These are phyloP conservation scores for Wickerhamomyces strasburgensis DNA, from an alignment of 805 yeast species.

Conservation along the genomic window DNA sequence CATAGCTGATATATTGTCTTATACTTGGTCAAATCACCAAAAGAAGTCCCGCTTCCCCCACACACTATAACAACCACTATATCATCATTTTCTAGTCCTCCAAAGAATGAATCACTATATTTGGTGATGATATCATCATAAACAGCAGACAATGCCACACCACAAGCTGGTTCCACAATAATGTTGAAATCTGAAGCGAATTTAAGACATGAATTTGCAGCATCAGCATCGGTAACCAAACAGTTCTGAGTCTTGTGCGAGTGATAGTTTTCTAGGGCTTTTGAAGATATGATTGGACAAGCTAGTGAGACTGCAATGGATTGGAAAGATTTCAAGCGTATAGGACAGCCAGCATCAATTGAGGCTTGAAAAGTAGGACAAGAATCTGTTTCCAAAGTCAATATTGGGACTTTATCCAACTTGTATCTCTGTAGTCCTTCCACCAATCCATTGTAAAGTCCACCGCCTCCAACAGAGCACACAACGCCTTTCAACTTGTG, in stretches of 20 bases:
- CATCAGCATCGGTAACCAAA: constrained; percentile 49
- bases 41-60: constrained; percentile 43
- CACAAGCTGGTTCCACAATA: constrained; percentile 69
- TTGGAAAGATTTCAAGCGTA: constrained; percentile 38
- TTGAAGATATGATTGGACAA: constrained; percentile 48
- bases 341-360: constrained; percentile 39
- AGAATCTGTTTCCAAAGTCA: constrained; percentile 57
- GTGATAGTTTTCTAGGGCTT: constrained; percentile 42
- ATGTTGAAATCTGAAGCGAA: constrained; percentile 47
- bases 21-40: constrained; percentile 24
- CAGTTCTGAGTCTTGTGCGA: constrained; percentile 37
- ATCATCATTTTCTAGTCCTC: constrained; percentile 32
- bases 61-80: constrained; percentile 54
- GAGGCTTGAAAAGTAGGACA: constrained; percentile 55
- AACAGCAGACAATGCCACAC: constrained; percentile 58
- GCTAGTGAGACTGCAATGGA: constrained; percentile 65
- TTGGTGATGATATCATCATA: constrained; percentile 30
- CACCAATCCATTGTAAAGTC: constrained; percentile 48
- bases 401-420: constrained; percentile 34
- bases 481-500: constrained; percentile 38
- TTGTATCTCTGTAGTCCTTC: constrained; percentile 37
- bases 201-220: constrained; percentile 46
- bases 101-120: constrained; percentile 28
- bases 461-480: constrained; percentile 57
- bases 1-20: constrained; percentile 12